A percentile compares a stretch with the other conserved stretches of the same genome.
Conservation (phyloP, 352 stramenopile genomes). For the Phytophthora crassamura region DNA sequence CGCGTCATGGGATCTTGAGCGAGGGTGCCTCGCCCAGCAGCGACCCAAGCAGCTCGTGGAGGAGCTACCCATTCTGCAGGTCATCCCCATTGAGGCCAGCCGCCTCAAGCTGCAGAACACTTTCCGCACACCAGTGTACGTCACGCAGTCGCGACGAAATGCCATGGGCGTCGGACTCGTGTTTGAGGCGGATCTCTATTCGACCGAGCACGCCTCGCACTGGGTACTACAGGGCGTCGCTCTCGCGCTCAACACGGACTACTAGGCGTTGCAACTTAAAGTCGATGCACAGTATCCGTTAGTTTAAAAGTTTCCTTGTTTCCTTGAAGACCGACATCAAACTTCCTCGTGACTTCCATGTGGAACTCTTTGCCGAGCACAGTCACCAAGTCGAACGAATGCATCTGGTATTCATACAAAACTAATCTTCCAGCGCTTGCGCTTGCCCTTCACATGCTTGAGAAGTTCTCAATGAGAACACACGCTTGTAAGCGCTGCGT, state of each 20-base stretch:
- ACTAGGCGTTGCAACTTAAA: constrained; percentile 37
- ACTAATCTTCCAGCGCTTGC: too few species aligned
- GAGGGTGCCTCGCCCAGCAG: constrained; percentile 82
- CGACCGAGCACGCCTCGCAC: constrained; percentile 91
- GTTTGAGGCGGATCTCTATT: constrained; percentile 94
- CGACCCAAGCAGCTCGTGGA: constrained; percentile 95
- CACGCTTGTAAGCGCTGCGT: too few species aligned
- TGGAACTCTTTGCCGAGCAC: too few species aligned
- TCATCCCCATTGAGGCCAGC: constrained; percentile 95
- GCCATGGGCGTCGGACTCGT: constrained; percentile 96
- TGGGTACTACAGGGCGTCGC: constrained; percentile 96
- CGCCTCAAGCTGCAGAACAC: constrained; percentile 96
- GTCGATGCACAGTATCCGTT: too few species aligned
- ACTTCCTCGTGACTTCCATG: too few species aligned
- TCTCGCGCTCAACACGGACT: constrained; percentile 93
- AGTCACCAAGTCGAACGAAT: too few species aligned
- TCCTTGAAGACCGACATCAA: too few species aligned
- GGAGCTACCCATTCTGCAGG: constrained; percentile 94
- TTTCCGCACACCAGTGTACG: constrained; percentile 96
- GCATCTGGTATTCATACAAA: too few species aligned
- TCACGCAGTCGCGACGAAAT: constrained; percentile 94
- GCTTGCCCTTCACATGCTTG: too few species aligned
- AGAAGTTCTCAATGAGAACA: too few species aligned
- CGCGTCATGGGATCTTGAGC: constrained; percentile 91
- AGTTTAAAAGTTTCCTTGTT: too few species aligned